phyloP scores from a whole-genome alignment of 305 asterid genomes.

The Fraxinus paxiana region DNA sequence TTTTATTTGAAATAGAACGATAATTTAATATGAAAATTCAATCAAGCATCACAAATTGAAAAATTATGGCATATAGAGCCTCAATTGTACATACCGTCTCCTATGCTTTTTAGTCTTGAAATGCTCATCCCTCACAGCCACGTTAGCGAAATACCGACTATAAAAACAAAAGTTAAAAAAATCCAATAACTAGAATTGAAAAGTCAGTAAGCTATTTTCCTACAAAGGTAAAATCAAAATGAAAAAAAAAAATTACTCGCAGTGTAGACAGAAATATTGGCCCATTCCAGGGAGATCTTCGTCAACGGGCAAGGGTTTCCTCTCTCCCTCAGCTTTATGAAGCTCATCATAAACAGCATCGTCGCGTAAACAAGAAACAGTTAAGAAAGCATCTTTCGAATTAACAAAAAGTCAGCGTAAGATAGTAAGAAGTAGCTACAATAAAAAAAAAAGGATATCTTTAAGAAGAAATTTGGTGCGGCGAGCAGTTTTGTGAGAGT shows the following conservation, averaged over 20 bases:
- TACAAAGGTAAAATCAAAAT: background rate
- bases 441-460: slow-evolving; percentile 44
- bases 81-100: slow-evolving; percentile 53
- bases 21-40: background rate
- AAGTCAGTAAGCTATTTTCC: background rate
- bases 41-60: background rate
- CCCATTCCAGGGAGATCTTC: slow-evolving; percentile 98
- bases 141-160: slow-evolving; percentile 71
- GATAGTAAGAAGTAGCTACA: background rate
- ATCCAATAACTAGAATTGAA: background rate
- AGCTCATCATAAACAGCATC: slow-evolving; percentile 78
- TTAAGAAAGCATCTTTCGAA: slow-evolving; percentile 27
- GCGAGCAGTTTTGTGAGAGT: slow-evolving; percentile 66
- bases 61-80: background rate
- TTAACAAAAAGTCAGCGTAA: slow-evolving; percentile 14
- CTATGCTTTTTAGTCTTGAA: slow-evolving; percentile 71
- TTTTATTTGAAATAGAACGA: background rate
- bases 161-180: background rate
- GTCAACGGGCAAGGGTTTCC: slow-evolving; percentile 56
- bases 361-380: slow-evolving; percentile 46
- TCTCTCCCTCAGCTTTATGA: slow-evolving; percentile 39
- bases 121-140: slow-evolving; percentile 72
- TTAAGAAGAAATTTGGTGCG: slow-evolving; percentile 55
- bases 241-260: slow-evolving; percentile 56
- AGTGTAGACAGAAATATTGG: slow-evolving; percentile 70